These are phyloP conservation scores for Daucus carota DNA, from an alignment of 129 eudicot species.

Conservation along the genomic window DNA sequence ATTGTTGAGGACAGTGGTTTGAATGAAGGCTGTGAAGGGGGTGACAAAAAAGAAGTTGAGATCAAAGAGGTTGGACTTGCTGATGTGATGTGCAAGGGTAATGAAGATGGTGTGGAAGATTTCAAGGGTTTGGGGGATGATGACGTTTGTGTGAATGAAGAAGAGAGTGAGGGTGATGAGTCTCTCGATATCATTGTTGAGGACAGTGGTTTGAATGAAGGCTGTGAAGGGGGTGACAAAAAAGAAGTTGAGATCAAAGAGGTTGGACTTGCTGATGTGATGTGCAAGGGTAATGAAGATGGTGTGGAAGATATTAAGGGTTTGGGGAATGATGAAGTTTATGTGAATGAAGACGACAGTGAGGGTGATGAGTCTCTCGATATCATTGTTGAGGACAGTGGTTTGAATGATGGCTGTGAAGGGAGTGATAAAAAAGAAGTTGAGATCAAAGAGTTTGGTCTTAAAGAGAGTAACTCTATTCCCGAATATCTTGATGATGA, in stretches of 20 bases:
- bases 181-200: neutral
- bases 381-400: neutral
- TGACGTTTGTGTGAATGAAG: no score
- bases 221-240: neutral
- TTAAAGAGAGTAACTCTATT: no score
- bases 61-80: no score
- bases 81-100: no score
- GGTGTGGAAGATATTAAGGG: no score
- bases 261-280: neutral
- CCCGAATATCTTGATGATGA: no score
- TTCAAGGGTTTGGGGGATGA: no score
- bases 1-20: no score
- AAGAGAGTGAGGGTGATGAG: slow-evolving; percentile 11
- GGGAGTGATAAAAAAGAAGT: neutral
- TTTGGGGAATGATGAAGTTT: neutral
- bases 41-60: no score
- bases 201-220: neutral
- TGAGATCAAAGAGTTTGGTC: neutral
- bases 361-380: slow-evolving; percentile 9
- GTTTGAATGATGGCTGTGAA: neutral
- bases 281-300: no score
- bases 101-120: no score
- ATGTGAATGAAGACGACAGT: neutral
- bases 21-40: no score
- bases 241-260: neutral